phyloP scores from a whole-genome alignment of 2,329 filamentous ascomycete genomes.

The Phyllosticta citribraziliensis region DNA sequence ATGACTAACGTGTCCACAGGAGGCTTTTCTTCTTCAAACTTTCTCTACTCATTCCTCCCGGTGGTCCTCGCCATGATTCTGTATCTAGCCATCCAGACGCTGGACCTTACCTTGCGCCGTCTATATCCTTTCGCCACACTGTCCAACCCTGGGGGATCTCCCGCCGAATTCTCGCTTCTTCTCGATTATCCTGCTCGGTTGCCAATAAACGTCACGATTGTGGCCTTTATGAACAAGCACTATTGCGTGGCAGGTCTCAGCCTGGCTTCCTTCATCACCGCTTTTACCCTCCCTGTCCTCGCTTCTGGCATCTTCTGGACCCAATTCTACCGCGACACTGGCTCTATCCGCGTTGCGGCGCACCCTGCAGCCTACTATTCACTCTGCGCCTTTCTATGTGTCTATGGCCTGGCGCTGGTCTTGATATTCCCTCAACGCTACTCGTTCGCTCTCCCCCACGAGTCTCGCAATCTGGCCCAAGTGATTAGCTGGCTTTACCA shows the following conservation, averaged over 20 bases:
- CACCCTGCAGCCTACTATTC: slow-evolving; percentile 64
- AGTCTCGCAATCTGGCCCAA: slow-evolving; percentile 62
- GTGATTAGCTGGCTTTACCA: slow-evolving; percentile 68
- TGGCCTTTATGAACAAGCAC: slow-evolving; percentile 52
- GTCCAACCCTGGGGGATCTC: slow-evolving; percentile 46
- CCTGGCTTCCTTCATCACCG: slow-evolving; percentile 48
- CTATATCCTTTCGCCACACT: slow-evolving; percentile 63
- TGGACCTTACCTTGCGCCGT: slow-evolving; percentile 56
- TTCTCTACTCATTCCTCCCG: slow-evolving; percentile 72
- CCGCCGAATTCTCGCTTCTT: slow-evolving; percentile 54
- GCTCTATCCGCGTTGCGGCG: slow-evolving; percentile 47
- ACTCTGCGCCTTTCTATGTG: slow-evolving; percentile 58
- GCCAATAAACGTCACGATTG: slow-evolving; percentile 50
- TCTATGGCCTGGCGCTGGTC: slow-evolving; percentile 58
- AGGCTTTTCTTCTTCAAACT: slow-evolving; percentile 79
- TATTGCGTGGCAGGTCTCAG: slow-evolving; percentile 56
- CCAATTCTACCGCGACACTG: slow-evolving; percentile 43
- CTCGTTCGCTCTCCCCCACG: slow-evolving; percentile 61
- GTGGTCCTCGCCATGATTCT: slow-evolving; percentile 56
- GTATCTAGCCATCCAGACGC: slow-evolving; percentile 55
- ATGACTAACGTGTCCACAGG: slow-evolving; percentile 6
- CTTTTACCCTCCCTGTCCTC: slow-evolving; percentile 53
- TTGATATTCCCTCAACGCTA: slow-evolving; percentile 48
- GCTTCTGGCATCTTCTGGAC: slow-evolving; percentile 66
- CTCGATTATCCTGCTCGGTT: slow-evolving; percentile 60